Evolutionary conservation across 352 stramenopile species (phyloP).

Genomic region (Globisporangium nunn): DNA sequence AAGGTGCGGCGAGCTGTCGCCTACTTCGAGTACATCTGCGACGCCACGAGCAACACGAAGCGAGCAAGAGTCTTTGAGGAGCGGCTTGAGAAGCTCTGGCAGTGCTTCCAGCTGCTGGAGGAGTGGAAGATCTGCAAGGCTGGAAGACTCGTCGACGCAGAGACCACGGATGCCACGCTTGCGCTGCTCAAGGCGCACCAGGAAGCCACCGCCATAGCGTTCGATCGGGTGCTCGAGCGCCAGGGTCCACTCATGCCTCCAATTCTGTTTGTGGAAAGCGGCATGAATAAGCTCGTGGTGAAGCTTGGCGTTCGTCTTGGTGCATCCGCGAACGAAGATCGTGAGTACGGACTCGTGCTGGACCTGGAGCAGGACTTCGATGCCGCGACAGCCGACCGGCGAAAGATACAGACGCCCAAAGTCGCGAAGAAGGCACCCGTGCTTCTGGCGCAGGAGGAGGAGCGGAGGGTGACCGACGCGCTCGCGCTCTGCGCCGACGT

Average conservation of each 20-base stretch:
- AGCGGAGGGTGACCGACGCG: slow-evolving; percentile 10
- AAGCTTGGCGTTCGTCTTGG: slow-evolving; percentile 42
- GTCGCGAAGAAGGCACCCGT: slow-evolving; percentile 31
- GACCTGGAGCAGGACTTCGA: slow-evolving; percentile 49
- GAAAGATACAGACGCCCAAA: slow-evolving; percentile 23
- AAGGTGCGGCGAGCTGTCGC: slow-evolving; percentile 49
- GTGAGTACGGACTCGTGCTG: slow-evolving; percentile 60
- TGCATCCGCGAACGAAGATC: slow-evolving; percentile 32
- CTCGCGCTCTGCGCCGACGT: slow-evolving; percentile 23
- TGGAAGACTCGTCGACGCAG: slow-evolving; percentile 54
- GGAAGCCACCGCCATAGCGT: slow-evolving; percentile 37
- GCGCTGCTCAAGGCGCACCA: slow-evolving; percentile 44
- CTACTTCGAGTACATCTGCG: slow-evolving; percentile 58
- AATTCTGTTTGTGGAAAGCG: slow-evolving; percentile 36
- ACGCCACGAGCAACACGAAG: slow-evolving; percentile 37
- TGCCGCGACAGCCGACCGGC: slow-evolving; percentile 7
- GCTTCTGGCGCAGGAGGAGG: slow-evolving; percentile 16
- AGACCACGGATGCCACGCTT: slow-evolving; percentile 39
- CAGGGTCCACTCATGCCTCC: slow-evolving; percentile 38
- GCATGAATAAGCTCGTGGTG: slow-evolving; percentile 33
- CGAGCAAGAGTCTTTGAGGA: slow-evolving; percentile 25
- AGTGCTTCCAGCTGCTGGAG: slow-evolving; percentile 62
- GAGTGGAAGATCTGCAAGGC: slow-evolving; percentile 71
- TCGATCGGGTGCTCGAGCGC: slow-evolving; percentile 39
- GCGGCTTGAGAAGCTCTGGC: slow-evolving; percentile 65